Base-by-base conservation (phyloP, 2,329 filamentous ascomycete genomes). In the Cryphonectria nitschkei region DNA sequence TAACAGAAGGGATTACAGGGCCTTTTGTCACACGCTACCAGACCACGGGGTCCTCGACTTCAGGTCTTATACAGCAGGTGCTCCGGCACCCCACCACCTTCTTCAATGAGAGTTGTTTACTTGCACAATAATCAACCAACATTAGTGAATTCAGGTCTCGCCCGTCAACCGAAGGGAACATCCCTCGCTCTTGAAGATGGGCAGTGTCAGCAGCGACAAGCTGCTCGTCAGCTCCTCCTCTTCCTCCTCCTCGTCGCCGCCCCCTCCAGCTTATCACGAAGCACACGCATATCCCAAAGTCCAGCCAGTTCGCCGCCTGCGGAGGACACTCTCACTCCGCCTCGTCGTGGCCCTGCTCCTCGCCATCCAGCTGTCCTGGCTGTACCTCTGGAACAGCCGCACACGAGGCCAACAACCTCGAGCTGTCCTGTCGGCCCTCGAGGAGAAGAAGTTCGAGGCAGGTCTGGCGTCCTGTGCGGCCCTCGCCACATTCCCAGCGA, bases 391-490 rank as follows among this genome's bases (percentile, higher is more conserved):
- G 65, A 65, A 68, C 26, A 34, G 9, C 29, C 41, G 41, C 32
- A 22, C 46, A 16, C n/a, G n/a, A 32, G 54, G 52, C 37, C 34
- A 52, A 19, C 43, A 34, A 14, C 56, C 62, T 39, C 14, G 43
- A 6, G 29, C 26, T 14, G 11, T 9, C 46, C 29, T 71, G 32
- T 69, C 71, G 13, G 1, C 63, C 32, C 16, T 65, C 34, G 69
- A 71, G 1, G 62, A 67, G 43, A 69, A 52, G 72, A 67, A 50
- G 2, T 73, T 72, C 67, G 63, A 73, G 52, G 65, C 60, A 19
- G 69, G 69, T 13, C 26, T 72, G 7, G 70, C 60, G 39, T 43
- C 63, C 8, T 73, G 72, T 43, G 65, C 69, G 29, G 70, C 70
- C 29, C 41, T 68, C n/a, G n/a, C 32, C 19, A 46, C 50, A n/a